Evolutionary conservation across 495 filamentous ascomycete species (phyloP).

Genomic region (Penicillium taxi): DNA sequence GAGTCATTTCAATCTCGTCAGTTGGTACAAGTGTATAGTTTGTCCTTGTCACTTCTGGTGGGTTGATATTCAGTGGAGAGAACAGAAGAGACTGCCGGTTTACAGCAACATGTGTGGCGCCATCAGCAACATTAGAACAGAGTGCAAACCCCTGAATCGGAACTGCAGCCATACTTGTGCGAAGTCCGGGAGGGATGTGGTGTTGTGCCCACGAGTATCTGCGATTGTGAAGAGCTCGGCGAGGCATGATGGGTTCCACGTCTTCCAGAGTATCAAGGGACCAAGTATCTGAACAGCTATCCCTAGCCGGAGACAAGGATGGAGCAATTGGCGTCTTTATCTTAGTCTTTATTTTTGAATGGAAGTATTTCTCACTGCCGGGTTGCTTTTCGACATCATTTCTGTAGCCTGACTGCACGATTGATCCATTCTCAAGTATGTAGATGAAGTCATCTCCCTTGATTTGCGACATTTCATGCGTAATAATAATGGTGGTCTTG

Average conservation of each 20-base stretch:
- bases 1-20: constrained; percentile 9
- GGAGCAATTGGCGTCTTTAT: not conserved
- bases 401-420: constrained; percentile 63
- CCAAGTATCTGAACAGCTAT: constrained; percentile 2
- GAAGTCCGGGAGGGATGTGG: constrained; percentile 11
- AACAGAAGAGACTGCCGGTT: not conserved
- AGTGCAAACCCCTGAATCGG: not conserved
- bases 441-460: constrained; percentile 68
- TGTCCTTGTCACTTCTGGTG: not conserved
- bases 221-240: not conserved
- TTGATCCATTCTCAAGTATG: constrained; percentile 60
- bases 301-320: not conserved
- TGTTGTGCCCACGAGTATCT: constrained; percentile 11
- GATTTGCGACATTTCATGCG: constrained; percentile 83
- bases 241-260: constrained; percentile 1
- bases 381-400: constrained; percentile 31
- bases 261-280: not conserved
- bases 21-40: not conserved
- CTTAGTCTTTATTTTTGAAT: not conserved
- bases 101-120: no score
- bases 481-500: constrained; percentile 79
- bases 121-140: no score
- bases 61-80: not conserved
- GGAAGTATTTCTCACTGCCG: constrained; percentile 15
- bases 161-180: constrained; percentile 7